Evolutionary conservation across 1,284 basidiomycete species (phyloP).

Genomic region (Moniliophthora roreri): DNA sequence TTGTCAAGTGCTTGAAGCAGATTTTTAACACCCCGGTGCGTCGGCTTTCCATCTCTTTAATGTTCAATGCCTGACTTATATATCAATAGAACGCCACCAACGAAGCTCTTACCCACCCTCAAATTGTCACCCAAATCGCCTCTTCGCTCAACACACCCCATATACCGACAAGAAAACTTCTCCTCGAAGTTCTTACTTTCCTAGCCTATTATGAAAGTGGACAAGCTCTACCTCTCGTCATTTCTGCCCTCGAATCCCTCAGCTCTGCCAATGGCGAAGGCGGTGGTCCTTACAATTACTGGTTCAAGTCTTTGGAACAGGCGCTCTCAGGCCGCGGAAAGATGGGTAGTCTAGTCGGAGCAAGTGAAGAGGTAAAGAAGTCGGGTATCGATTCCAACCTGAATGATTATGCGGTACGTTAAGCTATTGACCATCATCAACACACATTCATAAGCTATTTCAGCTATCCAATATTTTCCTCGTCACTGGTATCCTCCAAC

Average conservation of each 20-base stretch:
- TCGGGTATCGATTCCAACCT: constrained; percentile 64
- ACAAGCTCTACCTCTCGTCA: constrained; percentile 52
- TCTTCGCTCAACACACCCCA: constrained; percentile 85
- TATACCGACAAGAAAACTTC: constrained; percentile 77
- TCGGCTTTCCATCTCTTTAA: constrained; percentile 11
- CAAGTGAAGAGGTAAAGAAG: constrained; percentile 84
- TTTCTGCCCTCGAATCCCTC: constrained; percentile 64
- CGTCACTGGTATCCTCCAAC: constrained; percentile 63
- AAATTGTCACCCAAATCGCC: constrained; percentile 81
- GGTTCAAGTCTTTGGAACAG: constrained; percentile 85
- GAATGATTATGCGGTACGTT: constrained; percentile 82
- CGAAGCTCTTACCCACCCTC: constrained; percentile 79
- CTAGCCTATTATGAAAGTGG: constrained; percentile 63
- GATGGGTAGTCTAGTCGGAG: constrained; percentile 95
- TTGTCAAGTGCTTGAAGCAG: constrained; percentile 85
- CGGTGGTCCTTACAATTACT: constrained; percentile 74
- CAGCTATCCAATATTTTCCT: constrained; percentile 73
- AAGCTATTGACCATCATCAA: constrained; percentile 14
- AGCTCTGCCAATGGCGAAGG: constrained; percentile 68
- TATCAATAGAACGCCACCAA: constrained; percentile 62
- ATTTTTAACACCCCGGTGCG: constrained; percentile 80
- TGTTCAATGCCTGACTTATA: constrained; percentile 8
- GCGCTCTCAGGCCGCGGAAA: constrained; percentile 84
- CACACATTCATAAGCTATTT: constrained; percentile 17
- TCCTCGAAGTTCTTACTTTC: constrained; percentile 77